phyloP scores from a whole-genome alignment of 192 early-diverging fungal genomes.

The Spinellus fusiger region DNA sequence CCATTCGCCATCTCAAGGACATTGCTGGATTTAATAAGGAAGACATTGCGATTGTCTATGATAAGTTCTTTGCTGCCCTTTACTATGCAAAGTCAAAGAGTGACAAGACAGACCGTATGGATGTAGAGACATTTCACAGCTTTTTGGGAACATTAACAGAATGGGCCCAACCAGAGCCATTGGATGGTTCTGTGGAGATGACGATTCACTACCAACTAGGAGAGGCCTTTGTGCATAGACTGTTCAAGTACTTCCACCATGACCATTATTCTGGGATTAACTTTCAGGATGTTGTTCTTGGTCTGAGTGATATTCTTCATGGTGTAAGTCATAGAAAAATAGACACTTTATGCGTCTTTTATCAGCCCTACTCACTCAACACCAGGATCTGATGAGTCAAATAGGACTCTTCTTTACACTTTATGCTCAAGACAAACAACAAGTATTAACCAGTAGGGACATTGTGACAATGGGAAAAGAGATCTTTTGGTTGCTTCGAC shows the following conservation, averaged over 20 bases:
- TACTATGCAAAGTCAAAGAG: conserved; percentile 49
- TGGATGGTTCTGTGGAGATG: conserved; percentile 1
- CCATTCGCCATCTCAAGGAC: conserved; percentile 75
- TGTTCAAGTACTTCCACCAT: conserved; percentile 12
- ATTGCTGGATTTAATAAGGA: conserved; percentile 78
- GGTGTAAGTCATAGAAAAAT: conserved; percentile 12
- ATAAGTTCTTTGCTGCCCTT: conserved; percentile 78
- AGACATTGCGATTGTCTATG: conserved; percentile 83
- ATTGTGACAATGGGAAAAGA: conserved; percentile 81
- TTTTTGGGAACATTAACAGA: conserved; percentile 66
- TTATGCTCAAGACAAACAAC: conserved; percentile 66
- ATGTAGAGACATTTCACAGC: conserved; percentile 67
- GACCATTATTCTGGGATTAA: conserved; percentile 27
- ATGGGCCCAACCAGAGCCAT: conserved; percentile 47
- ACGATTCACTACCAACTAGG: not conserved
- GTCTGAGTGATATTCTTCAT: conserved; percentile 54
- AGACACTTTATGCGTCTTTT: not conserved
- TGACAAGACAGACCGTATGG: conserved; percentile 44
- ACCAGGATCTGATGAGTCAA: conserved; percentile 69
- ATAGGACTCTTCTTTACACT: conserved; percentile 81
- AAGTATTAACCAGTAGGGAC: conserved; percentile 64
- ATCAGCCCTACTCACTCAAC: conserved; percentile 37
- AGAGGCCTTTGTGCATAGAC: conserved; percentile 15
- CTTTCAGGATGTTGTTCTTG: conserved; percentile 70
- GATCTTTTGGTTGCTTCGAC: conserved; percentile 70